Evolutionary conservation across 2,329 filamentous ascomycete genomes (phyloP).

Genomic region (Penicillium psychrosexuale): DNA sequence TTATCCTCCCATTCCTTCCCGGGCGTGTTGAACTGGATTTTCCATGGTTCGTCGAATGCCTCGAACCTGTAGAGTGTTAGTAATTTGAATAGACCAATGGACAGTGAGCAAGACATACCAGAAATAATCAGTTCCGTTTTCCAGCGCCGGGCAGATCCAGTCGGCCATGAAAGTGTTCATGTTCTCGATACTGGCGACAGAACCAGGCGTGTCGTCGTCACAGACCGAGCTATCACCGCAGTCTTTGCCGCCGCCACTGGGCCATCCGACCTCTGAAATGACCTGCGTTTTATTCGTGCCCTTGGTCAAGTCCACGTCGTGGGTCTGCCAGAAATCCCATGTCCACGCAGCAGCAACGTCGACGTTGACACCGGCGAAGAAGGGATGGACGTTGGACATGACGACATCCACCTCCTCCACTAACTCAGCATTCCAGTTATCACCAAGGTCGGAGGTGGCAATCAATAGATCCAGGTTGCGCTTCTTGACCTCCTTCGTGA

Average conservation of each 20-base stretch:
- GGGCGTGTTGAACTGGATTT: conserved; percentile 66
- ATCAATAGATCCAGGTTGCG: conserved; percentile 69
- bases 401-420: conserved; percentile 74
- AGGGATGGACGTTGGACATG: conserved; percentile 96
- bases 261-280: conserved; percentile 92
- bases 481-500: conserved; percentile 68
- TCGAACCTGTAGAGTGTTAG: conserved; percentile 62
- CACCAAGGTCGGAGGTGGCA: conserved; percentile 83
- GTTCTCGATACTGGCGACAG: conserved; percentile 73
- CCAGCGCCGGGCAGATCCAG: conserved; percentile 78
- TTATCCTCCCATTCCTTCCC: conserved; percentile 85
- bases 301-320: conserved; percentile 66
- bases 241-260: conserved; percentile 72
- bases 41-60: conserved; percentile 97
- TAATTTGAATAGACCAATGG: background rate
- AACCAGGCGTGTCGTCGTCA: conserved; percentile 54
- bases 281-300: conserved; percentile 64
- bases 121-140: conserved; percentile 87
- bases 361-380: conserved; percentile 77
- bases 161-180: conserved; percentile 82
- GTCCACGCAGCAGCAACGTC: conserved; percentile 75
- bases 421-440: conserved; percentile 74
- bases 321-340: conserved; percentile 70
- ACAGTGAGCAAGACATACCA: conserved; percentile 56
- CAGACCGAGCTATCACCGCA: conserved; percentile 64